These are phyloP conservation scores for Emiliania huxleyi DNA, from an alignment of 78 protist genomes.

Conservation along the genomic window DNA sequence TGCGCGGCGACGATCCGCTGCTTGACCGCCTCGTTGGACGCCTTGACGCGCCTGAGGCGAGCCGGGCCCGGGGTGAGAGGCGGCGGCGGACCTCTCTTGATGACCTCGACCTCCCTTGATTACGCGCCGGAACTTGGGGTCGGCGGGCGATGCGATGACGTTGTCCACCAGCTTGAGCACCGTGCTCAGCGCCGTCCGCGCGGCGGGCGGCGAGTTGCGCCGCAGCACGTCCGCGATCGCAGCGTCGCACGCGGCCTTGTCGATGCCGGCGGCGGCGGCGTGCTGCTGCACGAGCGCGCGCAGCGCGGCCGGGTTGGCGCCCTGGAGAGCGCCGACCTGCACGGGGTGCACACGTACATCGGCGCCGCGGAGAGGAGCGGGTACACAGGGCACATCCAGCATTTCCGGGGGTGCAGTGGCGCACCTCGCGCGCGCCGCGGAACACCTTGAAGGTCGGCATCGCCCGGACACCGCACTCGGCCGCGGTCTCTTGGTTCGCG, in stretches of 20 bases:
- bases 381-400: too few relatives aligned
- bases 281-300: too few relatives aligned
- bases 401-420: not conserved
- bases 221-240: too few relatives aligned
- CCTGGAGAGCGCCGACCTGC: too few relatives aligned
- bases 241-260: too few relatives aligned
- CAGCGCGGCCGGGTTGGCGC: too few relatives aligned
- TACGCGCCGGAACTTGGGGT: not conserved
- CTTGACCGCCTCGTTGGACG: not conserved
- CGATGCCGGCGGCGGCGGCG: too few relatives aligned
- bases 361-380: too few relatives aligned
- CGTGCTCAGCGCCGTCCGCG: not conserved
- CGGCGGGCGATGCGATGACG: not conserved
- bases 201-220: not conserved
- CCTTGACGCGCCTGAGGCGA: too few relatives aligned
- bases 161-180: not conserved
- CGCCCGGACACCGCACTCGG: not conserved
- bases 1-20: not conserved
- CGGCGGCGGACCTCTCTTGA: too few relatives aligned
- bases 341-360: too few relatives aligned
- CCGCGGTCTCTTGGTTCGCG: not conserved
- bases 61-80: too few relatives aligned
- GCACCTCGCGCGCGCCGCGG: not conserved
- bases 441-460: not conserved
- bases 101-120: not conserved